Percentiles rank a stretch among this genome's conserved stretches.
phyloP scores from a whole-genome alignment of 2,329 filamentous ascomycete species.

The Penicillium thymicola region DNA sequence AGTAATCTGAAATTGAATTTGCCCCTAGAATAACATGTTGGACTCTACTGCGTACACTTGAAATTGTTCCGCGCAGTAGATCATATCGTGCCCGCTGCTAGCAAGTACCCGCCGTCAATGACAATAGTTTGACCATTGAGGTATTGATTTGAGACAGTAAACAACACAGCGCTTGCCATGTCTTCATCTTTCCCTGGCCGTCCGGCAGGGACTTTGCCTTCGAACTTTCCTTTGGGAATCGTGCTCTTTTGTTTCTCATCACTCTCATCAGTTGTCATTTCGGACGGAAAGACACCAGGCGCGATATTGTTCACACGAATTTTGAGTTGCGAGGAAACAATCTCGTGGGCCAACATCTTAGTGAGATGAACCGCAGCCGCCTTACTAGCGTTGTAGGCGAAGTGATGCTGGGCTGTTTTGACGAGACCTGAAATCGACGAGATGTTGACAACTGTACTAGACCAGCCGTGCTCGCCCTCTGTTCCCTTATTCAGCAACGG shows the following conservation, averaged over 20 bases:
- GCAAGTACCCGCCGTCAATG: not conserved
- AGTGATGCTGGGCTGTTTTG: not conserved
- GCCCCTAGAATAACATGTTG: too few relatives aligned
- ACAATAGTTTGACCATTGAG: not conserved
- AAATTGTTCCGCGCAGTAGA: too few relatives aligned
- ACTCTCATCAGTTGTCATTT: not conserved
- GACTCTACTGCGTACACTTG: too few relatives aligned
- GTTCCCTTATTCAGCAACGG: not conserved
- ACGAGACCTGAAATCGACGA: not conserved
- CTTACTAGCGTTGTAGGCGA: not conserved
- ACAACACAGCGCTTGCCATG: not conserved
- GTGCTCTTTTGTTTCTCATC: not conserved
- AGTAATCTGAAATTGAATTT: too few relatives aligned
- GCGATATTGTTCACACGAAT: not conserved
- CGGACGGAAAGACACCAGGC: not conserved
- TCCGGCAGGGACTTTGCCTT: not conserved
- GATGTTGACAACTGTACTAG: not conserved
- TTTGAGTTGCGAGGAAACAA: not conserved
- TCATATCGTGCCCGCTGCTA: not conserved
- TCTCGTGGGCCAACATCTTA: not conserved
- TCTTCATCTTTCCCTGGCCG: not conserved
- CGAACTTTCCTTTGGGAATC: not conserved
- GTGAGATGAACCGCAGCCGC: not conserved
- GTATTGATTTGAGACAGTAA: not conserved
- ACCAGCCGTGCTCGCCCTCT: not conserved